These are phyloP conservation scores for Onygena corvina DNA, from an alignment of 2,329 filamentous ascomycete species.

Conservation along the genomic window DNA sequence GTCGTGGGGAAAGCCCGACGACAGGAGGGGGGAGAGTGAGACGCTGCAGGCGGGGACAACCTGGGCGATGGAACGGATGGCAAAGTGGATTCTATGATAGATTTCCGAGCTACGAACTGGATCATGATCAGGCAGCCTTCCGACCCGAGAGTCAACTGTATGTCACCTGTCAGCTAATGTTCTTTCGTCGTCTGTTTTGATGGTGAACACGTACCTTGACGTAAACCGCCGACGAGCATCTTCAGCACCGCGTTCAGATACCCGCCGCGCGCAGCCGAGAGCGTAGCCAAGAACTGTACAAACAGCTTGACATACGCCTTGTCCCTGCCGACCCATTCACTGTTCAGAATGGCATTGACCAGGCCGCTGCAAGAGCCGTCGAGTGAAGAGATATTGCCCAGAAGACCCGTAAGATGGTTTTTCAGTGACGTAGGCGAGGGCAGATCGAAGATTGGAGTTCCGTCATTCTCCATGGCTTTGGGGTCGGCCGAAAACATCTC, in stretches of 20 bases:
- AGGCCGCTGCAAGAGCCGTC: conserved; percentile 46
- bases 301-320: conserved; percentile 47
- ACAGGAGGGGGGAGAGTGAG: conserved; percentile 55
- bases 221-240: conserved; percentile 71
- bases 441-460: conserved; percentile 30
- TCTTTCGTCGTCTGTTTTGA: conserved; percentile 21
- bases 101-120: conserved; percentile 53
- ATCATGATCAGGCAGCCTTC: conserved; percentile 43
- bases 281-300: conserved; percentile 44
- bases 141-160: conserved; percentile 42
- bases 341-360: conserved; percentile 46
- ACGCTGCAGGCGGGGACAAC: conserved; percentile 69
- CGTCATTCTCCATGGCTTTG: conserved; percentile 28
- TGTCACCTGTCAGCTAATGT: not conserved
- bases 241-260: conserved; percentile 63
- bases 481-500: conserved; percentile 41
- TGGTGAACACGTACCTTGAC: conserved; percentile 39
- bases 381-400: conserved; percentile 44
- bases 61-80: conserved; percentile 61
- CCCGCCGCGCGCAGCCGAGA: conserved; percentile 71
- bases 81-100: conserved; percentile 61
- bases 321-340: conserved; percentile 51
- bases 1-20: conserved; percentile 60
- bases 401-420: conserved; percentile 48
- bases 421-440: conserved; percentile 42